A percentile compares a stretch with the other conserved stretches of the same genome.
Evolutionary conservation across 768 basidiomycete genomes (phyloP).

Genomic region (Leccinum longicurvipes): DNA sequence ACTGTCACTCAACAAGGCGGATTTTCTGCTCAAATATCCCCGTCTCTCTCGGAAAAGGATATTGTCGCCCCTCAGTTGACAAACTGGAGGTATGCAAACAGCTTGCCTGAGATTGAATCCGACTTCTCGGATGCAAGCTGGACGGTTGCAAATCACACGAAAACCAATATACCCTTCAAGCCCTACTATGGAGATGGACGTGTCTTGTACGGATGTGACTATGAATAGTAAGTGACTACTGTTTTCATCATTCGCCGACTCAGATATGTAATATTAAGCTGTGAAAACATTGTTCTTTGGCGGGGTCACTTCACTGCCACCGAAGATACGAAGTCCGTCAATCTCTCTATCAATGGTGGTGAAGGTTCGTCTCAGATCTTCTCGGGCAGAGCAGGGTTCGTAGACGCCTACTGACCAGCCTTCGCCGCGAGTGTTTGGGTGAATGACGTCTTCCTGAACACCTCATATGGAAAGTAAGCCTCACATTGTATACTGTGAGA

Average conservation of each 20-base stretch:
- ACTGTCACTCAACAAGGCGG: constrained; percentile 38
- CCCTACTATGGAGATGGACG: constrained; percentile 73
- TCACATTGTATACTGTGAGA: background rate
- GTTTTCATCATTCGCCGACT: background rate
- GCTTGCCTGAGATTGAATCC: constrained; percentile 63
- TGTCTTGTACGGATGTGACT: constrained; percentile 83
- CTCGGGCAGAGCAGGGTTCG: background rate
- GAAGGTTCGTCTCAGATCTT: constrained; percentile 43
- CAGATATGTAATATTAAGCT: constrained; percentile 49
- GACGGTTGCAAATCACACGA: constrained; percentile 66
- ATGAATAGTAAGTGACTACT: constrained; percentile 61
- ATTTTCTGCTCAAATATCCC: constrained; percentile 46
- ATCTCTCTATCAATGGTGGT: constrained; percentile 79
- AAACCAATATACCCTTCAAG: constrained; percentile 67
- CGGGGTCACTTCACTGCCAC: constrained; percentile 73
- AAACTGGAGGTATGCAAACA: constrained; percentile 74
- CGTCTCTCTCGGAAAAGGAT: constrained; percentile 27
- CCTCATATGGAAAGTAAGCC: constrained; percentile 71
- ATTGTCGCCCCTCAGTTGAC: constrained; percentile 48
- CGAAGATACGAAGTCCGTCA: constrained; percentile 58
- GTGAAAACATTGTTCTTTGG: constrained; percentile 81
- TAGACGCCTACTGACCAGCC: constrained; percentile 31
- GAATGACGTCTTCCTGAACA: constrained; percentile 67
- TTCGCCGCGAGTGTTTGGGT: constrained; percentile 84
- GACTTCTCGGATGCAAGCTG: constrained; percentile 63